Conservation (phyloP, 495 filamentous ascomycete species). For the Rostrohypoxylon terebratum region DNA sequence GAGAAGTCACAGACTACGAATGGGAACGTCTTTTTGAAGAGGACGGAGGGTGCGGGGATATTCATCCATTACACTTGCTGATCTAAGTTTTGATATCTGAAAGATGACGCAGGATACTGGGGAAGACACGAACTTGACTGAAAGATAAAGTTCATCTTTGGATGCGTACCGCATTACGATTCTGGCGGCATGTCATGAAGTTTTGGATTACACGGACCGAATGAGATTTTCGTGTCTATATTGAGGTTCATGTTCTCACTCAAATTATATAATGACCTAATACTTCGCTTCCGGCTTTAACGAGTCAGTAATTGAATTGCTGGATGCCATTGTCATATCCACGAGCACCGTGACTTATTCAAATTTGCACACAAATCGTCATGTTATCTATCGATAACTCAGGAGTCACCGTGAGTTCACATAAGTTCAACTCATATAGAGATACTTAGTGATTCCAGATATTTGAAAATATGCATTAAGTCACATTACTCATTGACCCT, state of each 20-base stretch:
- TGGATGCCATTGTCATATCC: neutral
- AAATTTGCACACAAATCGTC: neutral
- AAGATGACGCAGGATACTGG: neutral
- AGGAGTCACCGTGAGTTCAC: neutral
- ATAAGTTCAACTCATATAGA: too few relatives aligned
- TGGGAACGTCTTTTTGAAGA: constrained; percentile 34
- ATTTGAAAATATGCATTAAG: too few relatives aligned
- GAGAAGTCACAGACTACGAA: constrained; percentile 22
- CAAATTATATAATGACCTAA: neutral
- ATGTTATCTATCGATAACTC: neutral
- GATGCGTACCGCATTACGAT: neutral
- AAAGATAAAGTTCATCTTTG: neutral
- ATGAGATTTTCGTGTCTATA: neutral
- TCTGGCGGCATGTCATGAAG: neutral
- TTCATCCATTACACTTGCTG: constrained; percentile 27
- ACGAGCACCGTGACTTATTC: neutral
- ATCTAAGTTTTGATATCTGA: neutral
- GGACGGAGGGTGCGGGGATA: constrained; percentile 14
- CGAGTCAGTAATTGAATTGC: neutral
- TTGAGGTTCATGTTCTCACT: neutral
- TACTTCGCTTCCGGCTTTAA: neutral
- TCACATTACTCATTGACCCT: too few relatives aligned
- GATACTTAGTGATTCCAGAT: too few relatives aligned
- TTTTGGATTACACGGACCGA: neutral
- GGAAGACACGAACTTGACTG: neutral